A percentile compares a stretch with the other conserved stretches of the same genome.
phyloP scores from a whole-genome alignment of 1,284 basidiomycete species.

The Microbotryomycetes sp. region DNA sequence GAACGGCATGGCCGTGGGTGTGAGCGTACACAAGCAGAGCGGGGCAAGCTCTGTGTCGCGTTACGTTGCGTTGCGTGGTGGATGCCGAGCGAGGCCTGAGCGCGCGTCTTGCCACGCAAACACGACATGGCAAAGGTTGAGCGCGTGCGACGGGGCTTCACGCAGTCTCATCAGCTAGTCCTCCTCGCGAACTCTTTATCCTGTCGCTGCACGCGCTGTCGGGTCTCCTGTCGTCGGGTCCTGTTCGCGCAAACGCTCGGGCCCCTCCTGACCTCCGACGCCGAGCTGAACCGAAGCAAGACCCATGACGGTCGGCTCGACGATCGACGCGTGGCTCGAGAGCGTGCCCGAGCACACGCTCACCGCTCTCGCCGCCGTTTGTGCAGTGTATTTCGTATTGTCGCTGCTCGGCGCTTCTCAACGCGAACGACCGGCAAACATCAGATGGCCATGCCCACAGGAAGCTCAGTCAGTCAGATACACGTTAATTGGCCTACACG shows the following conservation, averaged over 20 bases:
- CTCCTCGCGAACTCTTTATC: no score
- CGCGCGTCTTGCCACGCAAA: no score
- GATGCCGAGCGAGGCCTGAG: no score
- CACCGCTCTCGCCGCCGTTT: background rate
- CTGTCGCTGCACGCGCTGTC: no score
- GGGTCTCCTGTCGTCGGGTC: background rate
- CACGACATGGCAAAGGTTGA: no score
- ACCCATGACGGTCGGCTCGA: background rate
- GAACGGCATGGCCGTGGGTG: conserved; percentile 35
- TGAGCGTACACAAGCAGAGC: no score
- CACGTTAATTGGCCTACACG: no score
- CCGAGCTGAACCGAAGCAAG: background rate
- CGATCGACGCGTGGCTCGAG: background rate
- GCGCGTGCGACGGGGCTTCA: no score
- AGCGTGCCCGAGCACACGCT: background rate
- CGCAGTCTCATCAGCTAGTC: background rate
- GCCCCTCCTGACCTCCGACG: background rate
- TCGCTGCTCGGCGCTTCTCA: background rate
- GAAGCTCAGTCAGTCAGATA: background rate
- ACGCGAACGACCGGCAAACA: background rate
- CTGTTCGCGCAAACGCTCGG: background rate
- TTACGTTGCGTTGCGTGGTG: no score
- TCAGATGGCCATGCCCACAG: background rate
- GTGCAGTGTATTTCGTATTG: background rate
- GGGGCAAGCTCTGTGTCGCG: no score